phyloP scores from a whole-genome alignment of 2,329 filamentous ascomycete genomes.

The Periconia sp. region DNA sequence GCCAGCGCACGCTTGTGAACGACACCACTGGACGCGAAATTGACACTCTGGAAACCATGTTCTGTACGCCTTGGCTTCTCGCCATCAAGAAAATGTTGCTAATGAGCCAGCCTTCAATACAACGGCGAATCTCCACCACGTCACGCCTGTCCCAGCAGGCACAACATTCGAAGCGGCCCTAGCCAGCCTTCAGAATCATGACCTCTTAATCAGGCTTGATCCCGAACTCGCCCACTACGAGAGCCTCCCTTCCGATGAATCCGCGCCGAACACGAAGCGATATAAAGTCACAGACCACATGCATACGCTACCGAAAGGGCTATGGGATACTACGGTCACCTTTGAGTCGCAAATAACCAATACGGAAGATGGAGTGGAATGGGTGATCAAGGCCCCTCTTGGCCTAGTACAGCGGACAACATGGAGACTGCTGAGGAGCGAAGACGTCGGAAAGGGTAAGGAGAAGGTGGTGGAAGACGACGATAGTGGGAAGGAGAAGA shows the following conservation, averaged over 20 bases:
- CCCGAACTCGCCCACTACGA: slow-evolving; percentile 44
- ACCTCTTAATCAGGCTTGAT: slow-evolving; percentile 44
- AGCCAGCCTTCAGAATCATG: slow-evolving; percentile 40
- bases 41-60: too few relatives aligned
- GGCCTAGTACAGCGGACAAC: slow-evolving; percentile 39
- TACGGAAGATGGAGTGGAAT: slow-evolving; percentile 38
- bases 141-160: slow-evolving; percentile 38
- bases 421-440: slow-evolving; percentile 35
- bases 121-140: slow-evolving; percentile 40
- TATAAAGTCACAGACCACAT: slow-evolving; percentile 47
- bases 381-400: slow-evolving; percentile 44
- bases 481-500: slow-evolving; percentile 14
- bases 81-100: too few relatives aligned
- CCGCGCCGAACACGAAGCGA: slow-evolving; percentile 34
- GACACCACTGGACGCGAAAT: too few relatives aligned
- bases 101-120: slow-evolving; percentile 40
- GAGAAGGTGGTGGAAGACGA: slow-evolving; percentile 13
- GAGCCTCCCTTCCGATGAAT: slow-evolving; percentile 23
- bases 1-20: too few relatives aligned
- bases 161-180: slow-evolving; percentile 28
- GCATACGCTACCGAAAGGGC: slow-evolving; percentile 39
- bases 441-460: slow-evolving; percentile 19
- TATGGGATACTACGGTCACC: slow-evolving; percentile 44
- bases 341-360: slow-evolving; percentile 44
- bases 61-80: slow-evolving; percentile 40